Percentiles rank a stretch among this genome's conserved stretches.
These are phyloP conservation scores for Calonectria montana DNA, from an alignment of 2,329 filamentous ascomycete genomes.

Conservation along the genomic window DNA sequence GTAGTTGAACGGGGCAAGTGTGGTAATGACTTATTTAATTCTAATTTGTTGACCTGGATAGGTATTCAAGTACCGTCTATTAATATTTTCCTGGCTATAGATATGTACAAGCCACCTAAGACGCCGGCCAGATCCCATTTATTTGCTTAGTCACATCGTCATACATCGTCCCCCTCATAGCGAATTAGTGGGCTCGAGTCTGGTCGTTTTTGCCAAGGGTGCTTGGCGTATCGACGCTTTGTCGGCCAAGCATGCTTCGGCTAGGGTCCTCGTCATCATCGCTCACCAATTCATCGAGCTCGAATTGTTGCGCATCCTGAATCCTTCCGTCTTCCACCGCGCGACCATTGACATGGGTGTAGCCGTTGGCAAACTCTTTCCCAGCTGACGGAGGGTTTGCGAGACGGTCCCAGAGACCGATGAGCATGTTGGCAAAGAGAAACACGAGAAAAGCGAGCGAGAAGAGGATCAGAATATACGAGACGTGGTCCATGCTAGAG, in stretches of 20 bases:
- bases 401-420: conserved; percentile 82
- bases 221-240: conserved; percentile 56
- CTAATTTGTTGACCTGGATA: not conserved
- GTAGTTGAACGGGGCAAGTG: not conserved
- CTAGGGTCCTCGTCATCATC: conserved; percentile 81
- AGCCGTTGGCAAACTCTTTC: conserved; percentile 54
- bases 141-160: not conserved
- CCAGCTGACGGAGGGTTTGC: conserved; percentile 50
- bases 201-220: conserved; percentile 50
- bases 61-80: not conserved
- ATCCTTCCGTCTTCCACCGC: conserved; percentile 67
- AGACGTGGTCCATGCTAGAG: conserved; percentile 85
- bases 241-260: conserved; percentile 50
- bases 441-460: conserved; percentile 91
- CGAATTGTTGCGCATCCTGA: conserved; percentile 90
- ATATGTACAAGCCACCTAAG: not conserved
- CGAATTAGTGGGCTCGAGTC: conserved; percentile 10
- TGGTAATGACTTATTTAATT: not conserved
- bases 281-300: conserved; percentile 89
- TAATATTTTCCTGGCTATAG: not conserved
- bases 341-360: conserved; percentile 46
- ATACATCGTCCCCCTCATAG: not conserved
- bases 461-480: conserved; percentile 92
- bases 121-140: not conserved
- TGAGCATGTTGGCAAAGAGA: conserved; percentile 88